Conservation (phyloP, 148 eudicot species). For the Chenopodium quinoa region DNA sequence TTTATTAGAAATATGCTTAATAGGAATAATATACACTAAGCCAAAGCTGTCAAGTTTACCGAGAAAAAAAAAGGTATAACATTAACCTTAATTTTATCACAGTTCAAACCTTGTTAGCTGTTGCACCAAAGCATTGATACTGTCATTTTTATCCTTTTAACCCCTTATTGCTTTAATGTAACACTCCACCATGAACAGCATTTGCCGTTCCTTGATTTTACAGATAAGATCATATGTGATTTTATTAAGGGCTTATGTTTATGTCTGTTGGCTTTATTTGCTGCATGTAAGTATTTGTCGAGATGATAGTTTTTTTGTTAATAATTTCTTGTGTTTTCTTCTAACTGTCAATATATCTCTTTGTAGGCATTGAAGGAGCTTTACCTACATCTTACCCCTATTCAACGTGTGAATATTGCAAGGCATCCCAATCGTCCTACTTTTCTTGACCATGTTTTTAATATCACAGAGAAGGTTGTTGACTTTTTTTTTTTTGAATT, state of each 20-base stretch:
- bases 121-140: too few relatives aligned
- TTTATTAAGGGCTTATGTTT: not conserved
- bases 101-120: too few relatives aligned
- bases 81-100: too few relatives aligned
- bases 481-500: not conserved
- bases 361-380: conserved; percentile 73
- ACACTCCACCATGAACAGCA: too few relatives aligned
- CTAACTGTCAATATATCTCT: conserved; percentile 15
- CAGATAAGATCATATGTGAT: too few relatives aligned
- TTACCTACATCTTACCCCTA: conserved; percentile 74
- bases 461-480: conserved; percentile 78
- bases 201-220: not conserved
- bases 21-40: too few relatives aligned
- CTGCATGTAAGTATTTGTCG: not conserved
- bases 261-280: not conserved
- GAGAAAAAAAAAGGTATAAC: too few relatives aligned
- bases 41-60: too few relatives aligned
- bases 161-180: too few relatives aligned
- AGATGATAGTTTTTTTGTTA: too few relatives aligned
- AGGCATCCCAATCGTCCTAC: conserved; percentile 97
- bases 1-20: too few relatives aligned
- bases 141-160: too few relatives aligned
- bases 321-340: not conserved
- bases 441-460: conserved; percentile 80
- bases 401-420: conserved; percentile 90